Base-by-base conservation (phyloP, 1,284 basidiomycete species). In the Inonotus hispidus region DNA sequence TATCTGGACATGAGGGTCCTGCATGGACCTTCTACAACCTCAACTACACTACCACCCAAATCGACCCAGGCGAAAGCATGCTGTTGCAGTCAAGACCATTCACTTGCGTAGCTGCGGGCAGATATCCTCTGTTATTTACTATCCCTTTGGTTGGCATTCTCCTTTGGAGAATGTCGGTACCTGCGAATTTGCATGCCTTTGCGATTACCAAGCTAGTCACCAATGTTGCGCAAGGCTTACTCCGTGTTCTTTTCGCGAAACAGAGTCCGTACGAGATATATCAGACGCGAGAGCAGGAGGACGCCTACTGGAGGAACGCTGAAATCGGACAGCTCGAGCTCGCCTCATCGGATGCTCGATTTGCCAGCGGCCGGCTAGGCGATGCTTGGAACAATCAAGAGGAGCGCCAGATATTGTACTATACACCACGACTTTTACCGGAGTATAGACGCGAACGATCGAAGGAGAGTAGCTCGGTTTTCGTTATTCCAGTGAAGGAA, bases 271-370 rank as follows among this genome's bases (percentile, higher is more conserved):
- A 54, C 27, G 13, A 53, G 29, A 59, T 25, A 32, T 59, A 59
- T 19, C n/a, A 53, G 32, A 53, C 58, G 27, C 25, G 29, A 19
- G 59, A 60, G 27, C 53, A 55, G 13, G 59, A 55, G 23, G 47
- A 21, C 41, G 50, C 3, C 3, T 61, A 61, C 32, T 61, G 60
- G 60, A 43, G 53, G 35, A 43, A 43, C 13, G 60, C 60, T 2
- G 60, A 56, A 37, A 27, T 35, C 3, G 37, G 25, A 7, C 55
- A 58, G 46, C 27, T 21, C 10, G 45, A 57, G 19, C 56, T 61
- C 1, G 50, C 56, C 16, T 43, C 27, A 21, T 61, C 54, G 11
- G 60, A 61, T 35, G 55, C 60, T n/a, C 60, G 60, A n/a, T 49
- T n/a, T 35, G n/a, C 39, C 5, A 50, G 35, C 21, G 11, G 25